Base-by-base conservation (phyloP, 1,284 basidiomycete genomes). In the Gomphus sp. region DNA sequence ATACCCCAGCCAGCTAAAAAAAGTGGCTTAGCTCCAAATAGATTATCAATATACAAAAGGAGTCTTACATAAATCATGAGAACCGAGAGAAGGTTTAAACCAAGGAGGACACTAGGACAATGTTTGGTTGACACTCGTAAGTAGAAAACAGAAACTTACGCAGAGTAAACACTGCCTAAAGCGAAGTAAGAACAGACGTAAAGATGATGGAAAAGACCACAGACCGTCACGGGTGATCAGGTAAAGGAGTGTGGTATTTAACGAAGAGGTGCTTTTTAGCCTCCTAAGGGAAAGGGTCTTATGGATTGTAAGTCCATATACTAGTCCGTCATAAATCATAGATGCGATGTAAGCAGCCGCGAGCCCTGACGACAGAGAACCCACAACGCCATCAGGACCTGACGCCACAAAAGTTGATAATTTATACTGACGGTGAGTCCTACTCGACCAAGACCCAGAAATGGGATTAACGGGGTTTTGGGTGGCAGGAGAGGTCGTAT, bases 141-240 rank as follows among this genome's bases (percentile, higher is more conserved):
- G 14, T 47, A 22, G 14, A 44, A 37, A 14, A 55, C 16, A 45
- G 37, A 47, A 0, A 45, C 54, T n/a, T 34, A 55, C 50, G 14
- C 28, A 18, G 47, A 55, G 18, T 55, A 55, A 18, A 55, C 28
- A 47, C 54, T 55, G 25, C 54, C 54, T 55, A 36, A 2, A 31
- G 7, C 2, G 41, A 5, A 14, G 34, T 55, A 31, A 44, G 43
- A 25, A 55, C 12, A 33, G 16, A 45, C n/a, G 12, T 39, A 31
- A 5, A 4, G 31, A 28, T 9, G 11, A 25, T 10, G 22, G 9
- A 33, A 10, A 16, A 44, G 7, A 18, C 33, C 11, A 34, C 54
- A 36, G 39, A 55, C 54, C 54, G 44, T 55, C 54, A n/a, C 41
- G 54, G 8, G 11, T 6, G 39, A 55, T 55, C 2, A 43, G 25